phyloP scores from a whole-genome alignment of 768 basidiomycete species.

The Amanita brunnescens region DNA sequence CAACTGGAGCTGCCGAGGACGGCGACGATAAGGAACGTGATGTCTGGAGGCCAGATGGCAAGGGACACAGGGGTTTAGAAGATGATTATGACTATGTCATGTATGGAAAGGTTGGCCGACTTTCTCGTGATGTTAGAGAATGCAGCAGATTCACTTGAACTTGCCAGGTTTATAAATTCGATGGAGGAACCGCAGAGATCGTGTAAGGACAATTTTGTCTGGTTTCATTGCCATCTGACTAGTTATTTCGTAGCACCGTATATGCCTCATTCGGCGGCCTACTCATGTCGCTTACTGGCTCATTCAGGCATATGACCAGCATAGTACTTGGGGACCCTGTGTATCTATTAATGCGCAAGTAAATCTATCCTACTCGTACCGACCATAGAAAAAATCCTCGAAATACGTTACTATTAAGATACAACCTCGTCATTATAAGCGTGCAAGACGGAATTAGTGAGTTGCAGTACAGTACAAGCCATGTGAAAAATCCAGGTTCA shows the following conservation, averaged over 20 bases:
- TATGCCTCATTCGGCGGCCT: constrained; percentile 97
- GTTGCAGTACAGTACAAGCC: constrained; percentile 2
- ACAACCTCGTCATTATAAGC: constrained; percentile 9
- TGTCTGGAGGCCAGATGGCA: constrained; percentile 82
- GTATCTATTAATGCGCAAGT: constrained; percentile 81
- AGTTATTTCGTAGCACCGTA: constrained; percentile 54
- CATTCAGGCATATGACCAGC: constrained; percentile 83
- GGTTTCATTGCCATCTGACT: constrained; percentile 6
- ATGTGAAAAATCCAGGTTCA: neutral
- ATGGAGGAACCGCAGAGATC: constrained; percentile 72
- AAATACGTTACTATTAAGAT: constrained; percentile 4
- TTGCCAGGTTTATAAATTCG: constrained; percentile 89
- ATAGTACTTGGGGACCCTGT: constrained; percentile 92
- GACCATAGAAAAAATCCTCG: neutral
- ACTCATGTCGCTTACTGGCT: constrained; percentile 88
- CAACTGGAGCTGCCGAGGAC: constrained; percentile 39
- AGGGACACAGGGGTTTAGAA: constrained; percentile 73
- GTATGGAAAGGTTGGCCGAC: constrained; percentile 83
- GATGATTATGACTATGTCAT: constrained; percentile 99
- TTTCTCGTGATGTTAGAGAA: neutral
- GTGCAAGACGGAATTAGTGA: constrained; percentile 8
- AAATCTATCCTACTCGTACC: constrained; percentile 12
- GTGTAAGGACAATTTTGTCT: constrained; percentile 47
- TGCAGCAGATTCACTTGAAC: neutral
- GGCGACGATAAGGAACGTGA: constrained; percentile 65